Evolutionary conservation across 129 eudicot genomes (phyloP), one percentile per base, ranked within the genome.

Genomic region (Helianthus tuberosus): DNA sequence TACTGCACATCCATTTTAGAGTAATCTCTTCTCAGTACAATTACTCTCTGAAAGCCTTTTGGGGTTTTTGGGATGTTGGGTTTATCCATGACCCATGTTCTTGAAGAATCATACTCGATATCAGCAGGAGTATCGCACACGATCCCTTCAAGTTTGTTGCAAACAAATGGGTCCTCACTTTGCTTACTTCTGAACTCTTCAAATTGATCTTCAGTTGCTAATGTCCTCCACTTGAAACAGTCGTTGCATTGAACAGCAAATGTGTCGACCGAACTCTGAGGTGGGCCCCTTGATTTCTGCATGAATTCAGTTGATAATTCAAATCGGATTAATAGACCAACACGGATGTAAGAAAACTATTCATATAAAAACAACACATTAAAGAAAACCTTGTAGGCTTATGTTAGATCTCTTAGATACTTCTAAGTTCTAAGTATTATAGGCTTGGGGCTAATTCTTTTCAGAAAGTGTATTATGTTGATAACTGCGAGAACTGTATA

Each of bases 211-310:
- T 73, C 80, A 0, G 96, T 72, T n/a, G 78, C 68, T 17, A 93
- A 59, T 3, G 71, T 51, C 82, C 98, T 90, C 98, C 96, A 93
- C 35, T 93, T 93, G 64, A 80, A 74, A 83, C 98, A 93, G 57
- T 81, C 81, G 64, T 73, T 85, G 54, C 96, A 93, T 66, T 93
- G 98, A 53, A 77, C 96, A 20, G 86, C 92, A 82, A 76, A 87
- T 4, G 75, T 52, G 64, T 80, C 76, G 8, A 78, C 74, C 0
- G 80, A 74, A 51, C 79, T 55, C 36, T 69, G 61, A 2, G 80
- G 78, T 9, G 80, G 77, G n/a, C 62, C 71, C 51, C 72, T 69
- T 11, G 55, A 39, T 64, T 66, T 85, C 84, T 81, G 66, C 80
- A 75, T n/a, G 20, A 65, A 32, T 55, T 67, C 13, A 20, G 29